A percentile compares a stretch with the other conserved stretches of the same genome.
These are phyloP conservation scores for Solanum virginianum DNA, from an alignment of 257 asterid genomes.

Conservation along the genomic window DNA sequence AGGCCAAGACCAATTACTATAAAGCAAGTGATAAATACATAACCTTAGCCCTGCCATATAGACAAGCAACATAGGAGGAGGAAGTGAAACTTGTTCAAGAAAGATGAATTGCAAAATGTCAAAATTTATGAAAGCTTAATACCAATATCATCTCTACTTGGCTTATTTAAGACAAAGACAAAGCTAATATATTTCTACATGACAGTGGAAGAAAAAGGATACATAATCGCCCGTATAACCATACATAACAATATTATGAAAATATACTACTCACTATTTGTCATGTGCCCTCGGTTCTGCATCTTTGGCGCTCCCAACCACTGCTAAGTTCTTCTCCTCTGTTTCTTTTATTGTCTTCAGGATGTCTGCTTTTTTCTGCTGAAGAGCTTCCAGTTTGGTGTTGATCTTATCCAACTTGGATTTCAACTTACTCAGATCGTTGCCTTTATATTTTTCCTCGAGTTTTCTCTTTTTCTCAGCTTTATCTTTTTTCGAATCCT, in stretches of 20 bases:
- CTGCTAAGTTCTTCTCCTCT: slow-evolving; percentile 20
- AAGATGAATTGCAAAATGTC: background rate
- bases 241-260: background rate
- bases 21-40: background rate
- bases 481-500: slow-evolving; percentile 28
- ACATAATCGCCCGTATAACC: background rate
- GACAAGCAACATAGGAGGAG: background rate
- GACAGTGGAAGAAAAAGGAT: background rate
- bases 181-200: background rate
- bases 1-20: background rate
- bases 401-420: slow-evolving; percentile 42
- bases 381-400: slow-evolving; percentile 31
- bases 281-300: slow-evolving; percentile 10
- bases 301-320: slow-evolving; percentile 12
- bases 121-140: background rate
- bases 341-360: slow-evolving; percentile 41
- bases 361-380: slow-evolving; percentile 36
- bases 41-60: background rate
- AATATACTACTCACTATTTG: background rate
- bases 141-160: background rate
- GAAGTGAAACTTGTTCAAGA: background rate
- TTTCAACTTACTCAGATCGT: slow-evolving; percentile 36
- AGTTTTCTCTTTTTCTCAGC: slow-evolving; percentile 41
- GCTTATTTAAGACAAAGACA: background rate
- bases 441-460: slow-evolving; percentile 24